Percentiles rank a stretch among this genome's conserved stretches.
Conservation (phyloP, 176 grass and related monocot species). For the Oryza longistaminata region DNA sequence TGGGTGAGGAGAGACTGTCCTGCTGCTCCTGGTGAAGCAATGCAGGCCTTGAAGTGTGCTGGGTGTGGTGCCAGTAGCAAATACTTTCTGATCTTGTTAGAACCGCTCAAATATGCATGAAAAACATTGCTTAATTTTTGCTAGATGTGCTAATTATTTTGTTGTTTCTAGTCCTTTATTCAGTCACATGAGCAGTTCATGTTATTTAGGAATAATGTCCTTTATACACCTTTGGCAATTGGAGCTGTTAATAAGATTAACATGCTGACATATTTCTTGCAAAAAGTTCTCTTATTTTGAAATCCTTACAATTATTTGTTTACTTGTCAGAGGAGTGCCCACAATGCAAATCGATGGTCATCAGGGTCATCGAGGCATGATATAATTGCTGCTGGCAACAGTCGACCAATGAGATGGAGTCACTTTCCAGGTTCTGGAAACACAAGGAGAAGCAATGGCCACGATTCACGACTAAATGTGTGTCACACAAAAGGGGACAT, state of each 20-base stretch:
- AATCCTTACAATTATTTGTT: conserved; percentile 38
- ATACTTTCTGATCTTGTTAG: conserved; percentile 19
- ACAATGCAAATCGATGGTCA: background rate
- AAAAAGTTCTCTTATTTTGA: conserved; percentile 1
- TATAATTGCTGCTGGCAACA: conserved; percentile 21
- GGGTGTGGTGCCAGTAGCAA: conserved; percentile 8
- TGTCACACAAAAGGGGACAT: conserved; percentile 22
- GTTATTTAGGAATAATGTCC: conserved; percentile 20
- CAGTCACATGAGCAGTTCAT: background rate
- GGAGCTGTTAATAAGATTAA: background rate
- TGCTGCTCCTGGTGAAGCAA: conserved; percentile 24
- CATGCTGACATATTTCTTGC: conserved; percentile 11
- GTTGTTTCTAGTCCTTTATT: conserved; percentile 16
- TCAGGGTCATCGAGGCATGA: conserved; percentile 25
- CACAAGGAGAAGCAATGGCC: background rate
- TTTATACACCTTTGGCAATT: conserved; percentile 12
- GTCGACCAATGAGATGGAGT: conserved; percentile 32
- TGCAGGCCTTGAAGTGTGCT: background rate
- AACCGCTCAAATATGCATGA: conserved; percentile 11
- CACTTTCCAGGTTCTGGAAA: conserved; percentile 30
- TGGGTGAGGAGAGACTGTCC: background rate
- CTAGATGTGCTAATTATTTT: conserved; percentile 23
- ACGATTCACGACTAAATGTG: conserved; percentile 29
- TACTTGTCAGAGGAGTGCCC: conserved; percentile 34
- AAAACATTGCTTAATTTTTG: conserved; percentile 38